These are phyloP conservation scores for Colletotrichum tabaci DNA, from an alignment of 2,329 filamentous ascomycete genomes.

Conservation along the genomic window DNA sequence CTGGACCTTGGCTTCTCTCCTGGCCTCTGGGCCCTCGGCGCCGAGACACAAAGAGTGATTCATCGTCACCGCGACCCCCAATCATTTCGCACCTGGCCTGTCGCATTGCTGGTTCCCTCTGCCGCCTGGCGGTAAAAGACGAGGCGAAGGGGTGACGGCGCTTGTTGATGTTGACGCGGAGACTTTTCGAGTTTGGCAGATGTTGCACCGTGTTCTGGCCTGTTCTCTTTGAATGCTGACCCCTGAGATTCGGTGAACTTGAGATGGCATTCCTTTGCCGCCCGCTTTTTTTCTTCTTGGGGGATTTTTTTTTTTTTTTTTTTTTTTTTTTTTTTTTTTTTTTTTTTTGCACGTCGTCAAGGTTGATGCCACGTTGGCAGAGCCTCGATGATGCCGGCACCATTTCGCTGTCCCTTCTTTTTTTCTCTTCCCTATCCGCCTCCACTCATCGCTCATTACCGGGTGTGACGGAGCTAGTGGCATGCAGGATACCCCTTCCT, in stretches of 20 bases:
- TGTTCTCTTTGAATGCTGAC: background rate
- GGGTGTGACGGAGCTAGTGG: slow-evolving; percentile 24
- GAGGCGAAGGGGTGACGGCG: slow-evolving; percentile 2
- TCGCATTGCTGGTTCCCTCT: slow-evolving; percentile 24
- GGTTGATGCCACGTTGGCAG: slow-evolving; percentile 30
- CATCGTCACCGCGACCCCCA: slow-evolving; percentile 35
- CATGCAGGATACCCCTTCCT: slow-evolving; percentile 3
- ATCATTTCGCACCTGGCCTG: slow-evolving; percentile 21
- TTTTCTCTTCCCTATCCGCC: too few species aligned
- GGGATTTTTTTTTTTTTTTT: background rate
- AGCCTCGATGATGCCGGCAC: slow-evolving; percentile 39
- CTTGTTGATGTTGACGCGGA: slow-evolving; percentile 9
- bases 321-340: background rate
- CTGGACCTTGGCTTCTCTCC: slow-evolving; percentile 1
- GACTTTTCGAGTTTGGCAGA: background rate
- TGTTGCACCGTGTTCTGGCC: slow-evolving; percentile 15
- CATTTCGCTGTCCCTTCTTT: too few species aligned
- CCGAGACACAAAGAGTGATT: slow-evolving; percentile 26
- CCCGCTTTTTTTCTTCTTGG: background rate
- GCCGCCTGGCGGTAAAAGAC: slow-evolving; percentile 22
- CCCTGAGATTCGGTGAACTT: slow-evolving; percentile 10
- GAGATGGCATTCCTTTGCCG: slow-evolving; percentile 33
- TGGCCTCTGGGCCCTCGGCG: slow-evolving; percentile 19
- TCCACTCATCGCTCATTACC: background rate
- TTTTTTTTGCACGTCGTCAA: slow-evolving; percentile 3